Conservation (phyloP, 306 rosid species). For the Citrullus colocynthis region DNA sequence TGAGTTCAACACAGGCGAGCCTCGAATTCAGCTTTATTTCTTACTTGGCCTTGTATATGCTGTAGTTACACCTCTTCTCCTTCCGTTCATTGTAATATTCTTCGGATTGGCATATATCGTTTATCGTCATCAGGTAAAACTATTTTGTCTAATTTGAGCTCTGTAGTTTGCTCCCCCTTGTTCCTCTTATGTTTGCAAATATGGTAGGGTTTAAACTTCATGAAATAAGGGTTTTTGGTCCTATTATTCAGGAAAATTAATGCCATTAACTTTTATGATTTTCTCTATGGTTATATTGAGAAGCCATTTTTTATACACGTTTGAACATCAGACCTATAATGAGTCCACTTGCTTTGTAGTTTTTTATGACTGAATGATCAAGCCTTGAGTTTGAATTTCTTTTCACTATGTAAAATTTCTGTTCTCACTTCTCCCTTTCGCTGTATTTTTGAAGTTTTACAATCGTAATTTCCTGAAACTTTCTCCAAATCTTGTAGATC, state of each 20-base stretch:
- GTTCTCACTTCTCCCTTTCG: not conserved
- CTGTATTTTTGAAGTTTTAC: not conserved
- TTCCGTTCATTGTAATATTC: constrained; percentile 87
- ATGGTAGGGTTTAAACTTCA: not conserved
- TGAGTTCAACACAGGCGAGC: constrained; percentile 89
- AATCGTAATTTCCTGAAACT: not conserved
- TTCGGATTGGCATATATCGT: constrained; percentile 73
- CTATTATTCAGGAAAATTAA: not conserved
- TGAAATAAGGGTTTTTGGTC: not conserved
- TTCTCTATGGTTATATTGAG: not conserved
- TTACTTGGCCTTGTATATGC: constrained; percentile 94
- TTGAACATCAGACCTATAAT: not conserved
- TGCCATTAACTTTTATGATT: not conserved
- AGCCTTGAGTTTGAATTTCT: not conserved
- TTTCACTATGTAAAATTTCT: not conserved
- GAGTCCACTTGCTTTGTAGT: not conserved
- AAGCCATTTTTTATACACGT: not conserved
- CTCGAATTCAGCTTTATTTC: constrained; percentile 90
- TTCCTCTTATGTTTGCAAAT: not conserved
- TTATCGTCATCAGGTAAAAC: constrained; percentile 88
- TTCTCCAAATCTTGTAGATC: constrained; percentile 32
- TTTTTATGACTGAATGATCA: not conserved
- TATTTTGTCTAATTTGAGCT: not conserved
- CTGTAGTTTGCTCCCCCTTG: not conserved
- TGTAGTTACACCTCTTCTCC: constrained; percentile 71